phyloP scores from a whole-genome alignment of 2,329 filamentous ascomycete species.

The Dactylellina cionopaga region DNA sequence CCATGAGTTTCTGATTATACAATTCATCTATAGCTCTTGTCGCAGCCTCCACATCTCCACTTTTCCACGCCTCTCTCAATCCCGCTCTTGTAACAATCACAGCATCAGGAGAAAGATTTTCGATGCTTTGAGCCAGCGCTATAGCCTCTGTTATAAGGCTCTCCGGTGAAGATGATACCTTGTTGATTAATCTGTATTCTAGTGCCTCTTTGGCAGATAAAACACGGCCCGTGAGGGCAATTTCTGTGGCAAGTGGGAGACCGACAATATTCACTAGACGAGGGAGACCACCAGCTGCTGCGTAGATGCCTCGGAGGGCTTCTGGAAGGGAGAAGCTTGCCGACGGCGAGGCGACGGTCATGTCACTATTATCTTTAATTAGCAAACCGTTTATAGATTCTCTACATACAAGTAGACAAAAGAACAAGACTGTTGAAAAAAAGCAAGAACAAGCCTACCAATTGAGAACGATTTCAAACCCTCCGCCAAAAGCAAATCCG shows the following conservation, averaged over 20 bases:
- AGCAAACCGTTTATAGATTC: no score
- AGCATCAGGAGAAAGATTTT: conserved; percentile 76
- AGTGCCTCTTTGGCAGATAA: conserved; percentile 70
- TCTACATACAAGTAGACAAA: conserved; percentile 62
- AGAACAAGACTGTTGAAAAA: neutral
- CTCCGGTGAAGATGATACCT: conserved; percentile 65
- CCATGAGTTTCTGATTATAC: conserved; percentile 70
- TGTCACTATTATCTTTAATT: conserved; percentile 67
- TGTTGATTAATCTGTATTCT: conserved; percentile 76
- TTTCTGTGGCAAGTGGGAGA: conserved; percentile 74
- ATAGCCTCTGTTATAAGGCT: conserved; percentile 70
- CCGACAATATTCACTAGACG: conserved; percentile 74
- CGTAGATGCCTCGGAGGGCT: conserved; percentile 75
- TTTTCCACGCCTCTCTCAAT: conserved; percentile 77
- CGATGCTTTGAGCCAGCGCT: conserved; percentile 70
- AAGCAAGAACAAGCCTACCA: conserved; percentile 1
- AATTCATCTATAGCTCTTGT: conserved; percentile 69
- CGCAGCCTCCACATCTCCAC: conserved; percentile 71
- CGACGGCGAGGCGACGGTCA: conserved; percentile 70
- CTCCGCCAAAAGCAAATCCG: conserved; percentile 78
- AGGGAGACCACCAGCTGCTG: conserved; percentile 76
- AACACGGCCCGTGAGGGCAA: conserved; percentile 72
- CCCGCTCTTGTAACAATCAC: conserved; percentile 79
- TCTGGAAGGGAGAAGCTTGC: conserved; percentile 77
- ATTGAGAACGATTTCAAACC: conserved; percentile 73